Evolutionary conservation across 1,284 basidiomycete genomes (phyloP), one percentile per base, ranked within the genome.

Genomic region (Ustilago lituana): DNA sequence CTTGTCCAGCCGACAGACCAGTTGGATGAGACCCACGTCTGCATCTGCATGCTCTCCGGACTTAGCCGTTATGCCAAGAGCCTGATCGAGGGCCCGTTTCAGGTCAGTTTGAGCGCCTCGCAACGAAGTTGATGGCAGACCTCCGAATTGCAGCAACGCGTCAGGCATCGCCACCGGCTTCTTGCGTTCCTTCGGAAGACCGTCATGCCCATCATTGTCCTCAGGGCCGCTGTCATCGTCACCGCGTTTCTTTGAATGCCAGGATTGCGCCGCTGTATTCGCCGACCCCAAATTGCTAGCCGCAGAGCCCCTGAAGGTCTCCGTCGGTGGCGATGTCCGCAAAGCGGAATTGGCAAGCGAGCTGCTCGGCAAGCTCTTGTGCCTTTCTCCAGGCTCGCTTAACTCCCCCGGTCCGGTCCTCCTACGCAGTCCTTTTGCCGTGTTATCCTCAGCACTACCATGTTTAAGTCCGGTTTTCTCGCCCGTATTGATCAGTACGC

Each of bases 101-200:
- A 76, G 62, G n/a, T 69, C 62, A 1, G 31, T 24, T 49, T 74
- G 74, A 11, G 74, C 65, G 2, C 54, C 49, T 12, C 66, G 49
- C 12, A 76, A 46, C 1, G 65, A 48, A 0, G 49, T 47, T 9
- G 72, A 35, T 0, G 74, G 74, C 20, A 76, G 46, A 0, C 65
- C 72, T 8, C 65, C 67, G 26, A 74, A 76, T 19, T 76, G 74
- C 32, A 40, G 14, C 24, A 76, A 29, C 3, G 74, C 58, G 24
- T 61, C 44, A 3, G 68, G 62, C 29, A 41, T 33, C 2, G 41
- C 43, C 6, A 38, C 9, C 39, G 23, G 31, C 20, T 29, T 11
- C 29, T 22, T 26, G 26, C 36, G 32, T 17, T n/a, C n/a, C n/a
- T n/a, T n/a, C n/a, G n/a, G n/a, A n/a, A n/a, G n/a, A n/a, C n/a